These are phyloP conservation scores for Ophiostoma piceae DNA, from an alignment of 2,329 filamentous ascomycete genomes.

Conservation along the genomic window DNA sequence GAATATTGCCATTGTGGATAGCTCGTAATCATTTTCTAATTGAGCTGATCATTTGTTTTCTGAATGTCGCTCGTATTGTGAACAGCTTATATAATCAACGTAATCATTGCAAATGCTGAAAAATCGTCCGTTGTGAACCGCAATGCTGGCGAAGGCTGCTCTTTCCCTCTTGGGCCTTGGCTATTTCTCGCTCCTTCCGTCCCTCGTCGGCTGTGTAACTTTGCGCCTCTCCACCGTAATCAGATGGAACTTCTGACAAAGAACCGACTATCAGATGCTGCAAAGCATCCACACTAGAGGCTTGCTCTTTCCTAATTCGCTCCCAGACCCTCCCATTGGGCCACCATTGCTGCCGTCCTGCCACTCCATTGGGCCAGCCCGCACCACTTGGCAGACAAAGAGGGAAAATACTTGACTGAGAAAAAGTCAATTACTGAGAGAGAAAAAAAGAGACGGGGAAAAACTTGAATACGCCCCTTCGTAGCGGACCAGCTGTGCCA, in stretches of 20 bases:
- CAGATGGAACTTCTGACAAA: slow-evolving; percentile 13
- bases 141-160: background rate
- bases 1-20: background rate
- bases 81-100: background rate
- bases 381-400: slow-evolving; percentile 13
- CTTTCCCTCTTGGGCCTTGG: background rate
- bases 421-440: background rate
- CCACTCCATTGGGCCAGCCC: background rate
- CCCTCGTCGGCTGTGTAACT: background rate
- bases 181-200: background rate
- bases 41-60: too few species aligned
- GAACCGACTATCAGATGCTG: slow-evolving; percentile 9
- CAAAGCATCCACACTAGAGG: background rate
- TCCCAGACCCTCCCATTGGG: background rate
- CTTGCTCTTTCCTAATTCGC: slow-evolving; percentile 8
- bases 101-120: background rate
- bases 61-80: too few species aligned
- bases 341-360: background rate
- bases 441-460: background rate
- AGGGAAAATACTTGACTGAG: background rate
- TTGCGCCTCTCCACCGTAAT: slow-evolving; percentile 8
- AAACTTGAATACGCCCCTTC: background rate
- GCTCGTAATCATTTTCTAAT: background rate
- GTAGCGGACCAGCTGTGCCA: background rate
- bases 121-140: background rate